phyloP scores from a whole-genome alignment of 2,329 filamentous ascomycete genomes.

The Cladosporium sp. region DNA sequence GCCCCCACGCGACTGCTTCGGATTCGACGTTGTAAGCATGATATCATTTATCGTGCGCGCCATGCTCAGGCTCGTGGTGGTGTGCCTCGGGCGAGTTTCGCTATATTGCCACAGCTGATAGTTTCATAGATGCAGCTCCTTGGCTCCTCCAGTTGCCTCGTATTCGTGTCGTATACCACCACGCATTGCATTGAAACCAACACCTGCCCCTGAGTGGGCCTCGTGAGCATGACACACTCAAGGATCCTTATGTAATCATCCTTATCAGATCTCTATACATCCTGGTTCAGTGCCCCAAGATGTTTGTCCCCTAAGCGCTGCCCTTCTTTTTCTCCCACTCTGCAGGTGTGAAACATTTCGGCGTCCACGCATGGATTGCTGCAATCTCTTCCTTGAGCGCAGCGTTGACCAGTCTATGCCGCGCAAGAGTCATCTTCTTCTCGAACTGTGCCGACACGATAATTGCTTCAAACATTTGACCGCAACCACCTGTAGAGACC shows the following conservation, averaged over 20 bases:
- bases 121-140: not conserved
- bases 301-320: not conserved
- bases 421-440: conserved; percentile 69
- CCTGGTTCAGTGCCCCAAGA: not conserved
- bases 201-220: not conserved
- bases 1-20: not conserved
- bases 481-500: conserved; percentile 61
- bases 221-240: not conserved
- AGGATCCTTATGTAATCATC: not conserved
- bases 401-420: conserved; percentile 82
- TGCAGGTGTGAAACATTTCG: conserved; percentile 87
- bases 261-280: not conserved
- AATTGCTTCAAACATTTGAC: conserved; percentile 68
- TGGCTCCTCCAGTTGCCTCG: not conserved
- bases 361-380: conserved; percentile 90
- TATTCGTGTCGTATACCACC: not conserved
- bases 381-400: conserved; percentile 85
- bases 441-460: conserved; percentile 59
- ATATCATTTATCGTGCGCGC: not conserved
- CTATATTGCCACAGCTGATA: not conserved
- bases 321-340: conserved; percentile 74
- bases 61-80: not conserved
- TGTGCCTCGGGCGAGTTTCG: not conserved
- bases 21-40: not conserved
- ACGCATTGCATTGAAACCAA: too few species aligned